Percentiles rank a stretch among this genome's conserved stretches.
phyloP scores from a whole-genome alignment of 306 rosid genomes.

The Dalbergia oliveri region DNA sequence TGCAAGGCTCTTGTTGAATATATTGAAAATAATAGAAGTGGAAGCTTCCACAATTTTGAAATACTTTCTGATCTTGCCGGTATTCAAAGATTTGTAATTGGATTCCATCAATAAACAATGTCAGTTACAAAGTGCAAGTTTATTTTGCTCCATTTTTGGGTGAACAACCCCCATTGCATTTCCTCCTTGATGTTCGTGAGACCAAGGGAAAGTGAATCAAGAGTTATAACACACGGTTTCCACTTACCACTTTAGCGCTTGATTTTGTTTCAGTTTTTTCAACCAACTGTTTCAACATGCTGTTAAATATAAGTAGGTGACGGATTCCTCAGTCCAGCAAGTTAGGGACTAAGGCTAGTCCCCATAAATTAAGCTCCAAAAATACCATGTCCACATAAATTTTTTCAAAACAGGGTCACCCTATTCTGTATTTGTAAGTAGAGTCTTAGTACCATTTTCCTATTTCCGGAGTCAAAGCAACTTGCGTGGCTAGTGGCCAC shows the following conservation, averaged over 20 bases:
- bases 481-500: too few species aligned
- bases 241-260: background rate
- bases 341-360: too few species aligned
- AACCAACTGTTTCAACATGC: background rate
- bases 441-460: too few species aligned
- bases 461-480: too few species aligned
- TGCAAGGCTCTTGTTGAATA: slow-evolving; percentile 70
- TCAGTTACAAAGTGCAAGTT: slow-evolving; percentile 29
- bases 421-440: too few species aligned
- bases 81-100: slow-evolving; percentile 76
- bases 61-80: slow-evolving; percentile 75
- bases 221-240: background rate
- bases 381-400: too few species aligned
- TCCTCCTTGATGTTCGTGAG: background rate
- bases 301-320: background rate
- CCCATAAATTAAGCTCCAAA: too few species aligned
- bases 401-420: too few species aligned
- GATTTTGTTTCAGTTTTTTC: background rate
- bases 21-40: slow-evolving; percentile 62
- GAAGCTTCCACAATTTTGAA: slow-evolving; percentile 63
- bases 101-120: slow-evolving; percentile 58
- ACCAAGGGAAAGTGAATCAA: background rate
- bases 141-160: background rate
- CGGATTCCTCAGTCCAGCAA: too few species aligned
- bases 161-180: background rate